A percentile compares a stretch with the other conserved stretches of the same genome.
These are phyloP conservation scores for Colletotrichum camelliae DNA, from an alignment of 2,329 filamentous ascomycete genomes.

Conservation along the genomic window DNA sequence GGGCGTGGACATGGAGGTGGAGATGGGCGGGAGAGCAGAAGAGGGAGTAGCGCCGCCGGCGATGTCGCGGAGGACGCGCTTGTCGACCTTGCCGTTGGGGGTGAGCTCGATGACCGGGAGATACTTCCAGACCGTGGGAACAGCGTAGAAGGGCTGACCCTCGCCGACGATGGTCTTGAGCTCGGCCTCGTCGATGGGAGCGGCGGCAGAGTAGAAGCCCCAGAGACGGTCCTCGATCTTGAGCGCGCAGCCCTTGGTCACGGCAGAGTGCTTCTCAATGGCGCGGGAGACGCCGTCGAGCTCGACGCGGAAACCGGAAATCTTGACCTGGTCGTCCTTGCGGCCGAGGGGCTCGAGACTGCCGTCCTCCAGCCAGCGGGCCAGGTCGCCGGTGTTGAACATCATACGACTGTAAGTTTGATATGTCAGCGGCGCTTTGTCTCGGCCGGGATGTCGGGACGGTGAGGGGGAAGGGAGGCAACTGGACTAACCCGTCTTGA, in stretches of 20 bases:
- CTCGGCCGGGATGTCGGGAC: neutral
- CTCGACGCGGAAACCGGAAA: slow-evolving; percentile 63
- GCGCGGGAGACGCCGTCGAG: slow-evolving; percentile 62
- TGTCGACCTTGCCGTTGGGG: slow-evolving; percentile 62
- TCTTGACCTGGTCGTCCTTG: slow-evolving; percentile 67
- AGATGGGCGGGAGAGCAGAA: neutral
- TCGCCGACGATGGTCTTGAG: slow-evolving; percentile 45
- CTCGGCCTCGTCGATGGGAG: slow-evolving; percentile 36
- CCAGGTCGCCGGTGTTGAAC: slow-evolving; percentile 67
- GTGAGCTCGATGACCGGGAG: slow-evolving; percentile 54
- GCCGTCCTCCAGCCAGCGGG: slow-evolving; percentile 58
- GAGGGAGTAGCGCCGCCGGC: slow-evolving; percentile 18
- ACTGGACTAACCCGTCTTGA: slow-evolving; percentile 50
- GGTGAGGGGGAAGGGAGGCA: neutral
- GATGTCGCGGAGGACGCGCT: slow-evolving; percentile 45
- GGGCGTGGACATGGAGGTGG: neutral
- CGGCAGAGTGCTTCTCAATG: slow-evolving; percentile 48
- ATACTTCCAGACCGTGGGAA: slow-evolving; percentile 51
- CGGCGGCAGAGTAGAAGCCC: slow-evolving; percentile 50
- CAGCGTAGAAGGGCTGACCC: slow-evolving; percentile 60
- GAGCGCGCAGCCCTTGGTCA: slow-evolving; percentile 53
- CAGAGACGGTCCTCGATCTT: slow-evolving; percentile 53
- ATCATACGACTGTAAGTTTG: slow-evolving; percentile 44
- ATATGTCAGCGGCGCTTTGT: neutral
- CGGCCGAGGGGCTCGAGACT: slow-evolving; percentile 60